These are phyloP conservation scores for Melastoma candidum DNA, from an alignment of 441 rosid species.

Conservation along the genomic window DNA sequence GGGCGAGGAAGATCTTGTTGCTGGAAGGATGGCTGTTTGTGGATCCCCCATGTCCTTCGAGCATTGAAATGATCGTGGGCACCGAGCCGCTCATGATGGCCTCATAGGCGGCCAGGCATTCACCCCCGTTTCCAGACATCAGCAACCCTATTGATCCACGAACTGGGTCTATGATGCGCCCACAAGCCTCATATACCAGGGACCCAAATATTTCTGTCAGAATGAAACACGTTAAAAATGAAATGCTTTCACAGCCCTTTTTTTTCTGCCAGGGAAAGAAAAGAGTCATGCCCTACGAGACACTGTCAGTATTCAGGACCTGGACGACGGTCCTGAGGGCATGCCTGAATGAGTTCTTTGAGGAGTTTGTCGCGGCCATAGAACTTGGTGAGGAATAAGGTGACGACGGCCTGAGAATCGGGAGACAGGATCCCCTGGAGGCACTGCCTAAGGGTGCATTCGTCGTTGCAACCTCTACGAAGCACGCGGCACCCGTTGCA, in stretches of 20 bases:
- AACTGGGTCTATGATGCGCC: conserved; percentile 5
- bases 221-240: background rate
- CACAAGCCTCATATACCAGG: conserved; percentile 4
- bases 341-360: background rate
- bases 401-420: conserved; percentile 6
- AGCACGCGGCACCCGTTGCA: conserved; percentile 8
- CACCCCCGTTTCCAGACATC: conserved; percentile 1
- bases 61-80: no score
- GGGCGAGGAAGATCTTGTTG: no score
- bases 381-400: conserved; percentile 3
- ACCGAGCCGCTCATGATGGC: conserved; percentile 1
- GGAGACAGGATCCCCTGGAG: conserved; percentile 8
- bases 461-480: conserved; percentile 5
- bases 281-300: background rate
- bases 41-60: no score
- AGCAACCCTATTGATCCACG: conserved; percentile 5
- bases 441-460: conserved; percentile 7
- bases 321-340: conserved; percentile 5
- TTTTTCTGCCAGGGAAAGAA: background rate
- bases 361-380: background rate
- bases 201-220: conserved; percentile 1
- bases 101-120: conserved; percentile 2
- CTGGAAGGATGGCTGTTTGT: no score
- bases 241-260: background rate
- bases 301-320: background rate